These are phyloP conservation scores for Yamadazyma sp. DNA, from an alignment of 1,139 yeast species.

Conservation along the genomic window DNA sequence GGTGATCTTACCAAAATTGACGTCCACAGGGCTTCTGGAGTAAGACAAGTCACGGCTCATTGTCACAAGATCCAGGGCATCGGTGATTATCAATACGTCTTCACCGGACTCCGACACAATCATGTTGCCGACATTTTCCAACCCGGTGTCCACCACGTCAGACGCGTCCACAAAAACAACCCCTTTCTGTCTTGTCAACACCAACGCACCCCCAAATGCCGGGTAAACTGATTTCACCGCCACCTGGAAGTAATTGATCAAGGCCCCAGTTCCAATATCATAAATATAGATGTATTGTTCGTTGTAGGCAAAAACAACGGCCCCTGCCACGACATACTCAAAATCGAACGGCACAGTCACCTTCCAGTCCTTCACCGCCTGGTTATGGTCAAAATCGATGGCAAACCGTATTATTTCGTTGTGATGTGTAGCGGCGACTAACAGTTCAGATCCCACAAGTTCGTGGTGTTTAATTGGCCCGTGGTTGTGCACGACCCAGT, in stretches of 20 bases:
- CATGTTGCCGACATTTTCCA: constrained; percentile 6
- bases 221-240: constrained; percentile 5
- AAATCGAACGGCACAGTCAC: constrained; percentile 6
- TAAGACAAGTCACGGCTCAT: constrained; percentile 11
- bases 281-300: constrained; percentile 7
- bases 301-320: neutral
- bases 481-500: constrained; percentile 19
- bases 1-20: constrained; percentile 8
- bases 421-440: constrained; percentile 27
- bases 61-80: constrained; percentile 12
- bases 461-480: constrained; percentile 9
- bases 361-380: constrained; percentile 16
- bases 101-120: constrained; percentile 11
- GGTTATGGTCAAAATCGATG: neutral
- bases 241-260: constrained; percentile 3
- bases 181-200: constrained; percentile 1
- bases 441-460: constrained; percentile 15
- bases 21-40: neutral
- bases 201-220: constrained; percentile 10
- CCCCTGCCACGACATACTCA: constrained; percentile 5
- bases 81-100: constrained; percentile 15
- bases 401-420: constrained; percentile 20
- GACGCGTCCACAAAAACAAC: constrained; percentile 2
- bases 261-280: constrained; percentile 9
- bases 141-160: neutral